A percentile compares a stretch with the other conserved stretches of the same genome.
These are phyloP conservation scores for Diphasiastrum complanatum DNA, from an alignment of 83 land plant species.

Conservation along the genomic window DNA sequence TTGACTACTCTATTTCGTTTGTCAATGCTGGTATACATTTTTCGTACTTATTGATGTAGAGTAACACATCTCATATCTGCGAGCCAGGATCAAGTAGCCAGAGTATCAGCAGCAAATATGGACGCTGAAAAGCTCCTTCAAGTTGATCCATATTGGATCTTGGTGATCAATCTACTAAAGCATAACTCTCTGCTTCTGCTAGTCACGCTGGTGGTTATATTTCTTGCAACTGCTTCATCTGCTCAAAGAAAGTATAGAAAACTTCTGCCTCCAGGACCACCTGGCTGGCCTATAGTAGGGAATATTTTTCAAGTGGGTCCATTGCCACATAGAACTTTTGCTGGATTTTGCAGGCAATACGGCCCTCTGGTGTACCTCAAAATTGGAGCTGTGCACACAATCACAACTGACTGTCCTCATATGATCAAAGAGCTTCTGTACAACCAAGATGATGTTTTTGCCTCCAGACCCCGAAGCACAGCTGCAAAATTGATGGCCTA, in stretches of 20 bases:
- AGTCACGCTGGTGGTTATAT: too few species aligned
- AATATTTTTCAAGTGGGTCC: conserved; percentile 49
- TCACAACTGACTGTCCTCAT: conserved; percentile 43
- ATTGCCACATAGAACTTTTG: conserved; percentile 42
- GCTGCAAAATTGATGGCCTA: conserved; percentile 33
- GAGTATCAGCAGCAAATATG: too few species aligned
- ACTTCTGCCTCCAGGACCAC: conserved; percentile 49
- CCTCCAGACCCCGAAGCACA: conserved; percentile 48
- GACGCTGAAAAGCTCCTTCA: too few species aligned
- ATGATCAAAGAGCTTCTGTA: conserved; percentile 45
- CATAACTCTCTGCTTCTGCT: too few species aligned
- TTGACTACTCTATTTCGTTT: too few species aligned
- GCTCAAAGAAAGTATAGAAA: not conserved
- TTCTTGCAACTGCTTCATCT: too few species aligned
- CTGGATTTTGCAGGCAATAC: conserved; percentile 20
- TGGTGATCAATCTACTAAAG: too few species aligned
- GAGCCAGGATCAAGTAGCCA: too few species aligned
- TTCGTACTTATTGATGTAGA: too few species aligned
- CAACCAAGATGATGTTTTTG: conserved; percentile 50
- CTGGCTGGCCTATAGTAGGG: conserved; percentile 50
- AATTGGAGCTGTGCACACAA: conserved; percentile 40
- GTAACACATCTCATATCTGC: too few species aligned
- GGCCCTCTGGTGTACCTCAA: conserved; percentile 48
- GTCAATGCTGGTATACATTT: too few species aligned
- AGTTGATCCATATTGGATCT: too few species aligned